Conservation (phyloP, 208 protist genomes). For the Trypanosoma avium region DNA sequence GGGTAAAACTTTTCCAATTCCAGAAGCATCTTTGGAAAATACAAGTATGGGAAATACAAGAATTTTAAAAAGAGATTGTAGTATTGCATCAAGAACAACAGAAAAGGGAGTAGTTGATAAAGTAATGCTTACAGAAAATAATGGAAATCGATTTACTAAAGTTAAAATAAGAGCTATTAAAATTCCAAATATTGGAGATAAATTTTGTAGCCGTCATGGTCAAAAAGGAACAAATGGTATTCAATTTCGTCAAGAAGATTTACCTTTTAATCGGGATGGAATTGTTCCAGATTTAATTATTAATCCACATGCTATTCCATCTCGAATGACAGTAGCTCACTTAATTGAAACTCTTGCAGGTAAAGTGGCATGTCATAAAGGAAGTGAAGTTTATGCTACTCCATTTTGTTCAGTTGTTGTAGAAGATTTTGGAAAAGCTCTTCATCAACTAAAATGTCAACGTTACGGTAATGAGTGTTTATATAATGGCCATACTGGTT, state of each 20-base stretch:
- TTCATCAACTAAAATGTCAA: conserved; percentile 84
- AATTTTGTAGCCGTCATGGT: conserved; percentile 97
- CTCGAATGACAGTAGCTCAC: conserved; percentile 98
- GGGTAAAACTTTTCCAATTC: conserved; percentile 48
- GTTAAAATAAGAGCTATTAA: conserved; percentile 94
- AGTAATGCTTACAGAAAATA: conserved; percentile 94
- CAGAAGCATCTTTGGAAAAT: conserved; percentile 20
- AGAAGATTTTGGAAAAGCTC: conserved; percentile 69
- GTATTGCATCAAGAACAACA: conserved; percentile 73
- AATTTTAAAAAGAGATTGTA: conserved; percentile 82
- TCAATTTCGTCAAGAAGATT: conserved; percentile 96
- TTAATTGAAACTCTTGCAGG: conserved; percentile 94
- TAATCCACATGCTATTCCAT: conserved; percentile 99
- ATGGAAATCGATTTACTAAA: conserved; percentile 91
- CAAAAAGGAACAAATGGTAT: conserved; percentile 98
- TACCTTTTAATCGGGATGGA: conserved; percentile 96
- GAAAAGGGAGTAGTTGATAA: conserved; percentile 94
- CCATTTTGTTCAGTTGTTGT: conserved; percentile 93
- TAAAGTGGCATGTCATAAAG: conserved; percentile 71
- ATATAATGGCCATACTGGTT: conserved; percentile 96
- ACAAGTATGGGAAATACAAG: conserved; percentile 30
- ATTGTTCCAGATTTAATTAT: conserved; percentile 98
- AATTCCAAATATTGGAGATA: conserved; percentile 98
- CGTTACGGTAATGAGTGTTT: conserved; percentile 89
- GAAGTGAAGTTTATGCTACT: conserved; percentile 93